Base-by-base conservation (phyloP, 495 filamentous ascomycete genomes). In the Chaetomium fimeti region DNA sequence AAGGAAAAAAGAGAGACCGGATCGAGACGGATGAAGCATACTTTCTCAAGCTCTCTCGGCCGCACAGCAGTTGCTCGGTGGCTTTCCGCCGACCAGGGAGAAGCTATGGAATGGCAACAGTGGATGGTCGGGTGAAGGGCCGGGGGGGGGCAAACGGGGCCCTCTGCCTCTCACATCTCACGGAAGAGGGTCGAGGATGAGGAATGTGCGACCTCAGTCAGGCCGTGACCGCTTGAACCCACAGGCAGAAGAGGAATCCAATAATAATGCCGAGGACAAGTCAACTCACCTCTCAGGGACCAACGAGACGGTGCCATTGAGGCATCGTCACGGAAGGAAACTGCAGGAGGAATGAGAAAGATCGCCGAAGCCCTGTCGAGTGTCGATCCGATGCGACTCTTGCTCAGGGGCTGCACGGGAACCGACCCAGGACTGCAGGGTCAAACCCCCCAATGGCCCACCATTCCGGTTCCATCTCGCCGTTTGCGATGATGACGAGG, bases 311-410 rank as follows among this genome's bases (percentile, higher is more conserved):
- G 32, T 36, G 45, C 25, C 18, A 60, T 1, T 22, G 22, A 2
- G 47, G 32, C 47, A 45, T 28, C 13, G 24, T 43, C 12, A 40
- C 25, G 32, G 48, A 27, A 61, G 45, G 43, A 36, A 22, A 38
- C 57, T 60, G 43, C 45, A 49, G 53, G 51, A 40, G 53, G 61
- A 36, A 63, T 29, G 61, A 27, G 40, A 45, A 59, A 57, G 62
- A 59, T 59, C 55, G 36, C 22, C 52, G 53, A 42, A 47, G n/a
- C 36, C 8, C 55, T 42, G 47, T 24, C 11, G 47, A 53, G 43
- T 47, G 62, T 64, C 54, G 62, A 64, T 64, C 55, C n/a, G 16
- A 64, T 62, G 64, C 55, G 51, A 57, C 53, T 58, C 58, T 47
- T 53, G 29, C 20, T 53, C 51, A 62, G 58, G 64, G 52, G 52